phyloP scores from a whole-genome alignment of 805 yeast species.

The Candida ascalaphidarum region DNA sequence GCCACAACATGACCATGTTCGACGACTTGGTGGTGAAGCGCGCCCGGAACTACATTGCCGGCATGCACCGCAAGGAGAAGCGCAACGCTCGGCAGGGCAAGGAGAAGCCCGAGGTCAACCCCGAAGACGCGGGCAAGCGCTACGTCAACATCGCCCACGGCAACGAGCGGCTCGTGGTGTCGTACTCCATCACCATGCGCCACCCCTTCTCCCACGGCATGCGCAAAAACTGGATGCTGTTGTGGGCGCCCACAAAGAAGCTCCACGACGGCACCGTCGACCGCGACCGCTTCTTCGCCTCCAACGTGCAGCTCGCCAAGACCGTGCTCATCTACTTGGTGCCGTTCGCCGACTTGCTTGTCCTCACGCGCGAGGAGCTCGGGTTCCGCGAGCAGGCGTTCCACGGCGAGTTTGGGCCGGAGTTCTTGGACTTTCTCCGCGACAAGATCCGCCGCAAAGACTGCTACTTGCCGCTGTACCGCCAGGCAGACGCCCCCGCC shows the following conservation, averaged over 20 bases:
- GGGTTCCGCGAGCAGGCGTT: no score
- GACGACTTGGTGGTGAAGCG: slow-evolving; percentile 40
- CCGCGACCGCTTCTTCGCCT: no score
- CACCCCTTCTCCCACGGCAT: slow-evolving; percentile 34
- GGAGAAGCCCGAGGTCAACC: slow-evolving; percentile 7
- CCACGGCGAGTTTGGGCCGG: neutral
- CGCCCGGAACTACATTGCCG: slow-evolving; percentile 13
- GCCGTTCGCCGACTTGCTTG: no score
- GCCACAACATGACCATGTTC: slow-evolving; percentile 51
- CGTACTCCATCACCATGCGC: slow-evolving; percentile 16
- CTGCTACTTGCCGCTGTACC: slow-evolving; percentile 4
- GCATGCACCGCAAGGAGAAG: slow-evolving; percentile 1
- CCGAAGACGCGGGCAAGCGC: slow-evolving; percentile 25
- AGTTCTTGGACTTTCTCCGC: slow-evolving; percentile 2
- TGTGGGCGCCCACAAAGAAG: no score
- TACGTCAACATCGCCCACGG: slow-evolving; percentile 34
- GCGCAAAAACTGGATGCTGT: slow-evolving; percentile 21
- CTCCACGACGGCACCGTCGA: no score
- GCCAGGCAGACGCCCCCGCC: neutral
- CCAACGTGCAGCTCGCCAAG: no score
- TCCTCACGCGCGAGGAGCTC: no score
- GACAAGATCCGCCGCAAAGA: slow-evolving; percentile 4
- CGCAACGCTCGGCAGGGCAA: neutral
- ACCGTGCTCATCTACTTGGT: no score
- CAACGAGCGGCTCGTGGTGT: slow-evolving; percentile 28